Conservation (phyloP, 2,329 filamentous ascomycete genomes). For the Colletotrichum gloeosporioides region DNA sequence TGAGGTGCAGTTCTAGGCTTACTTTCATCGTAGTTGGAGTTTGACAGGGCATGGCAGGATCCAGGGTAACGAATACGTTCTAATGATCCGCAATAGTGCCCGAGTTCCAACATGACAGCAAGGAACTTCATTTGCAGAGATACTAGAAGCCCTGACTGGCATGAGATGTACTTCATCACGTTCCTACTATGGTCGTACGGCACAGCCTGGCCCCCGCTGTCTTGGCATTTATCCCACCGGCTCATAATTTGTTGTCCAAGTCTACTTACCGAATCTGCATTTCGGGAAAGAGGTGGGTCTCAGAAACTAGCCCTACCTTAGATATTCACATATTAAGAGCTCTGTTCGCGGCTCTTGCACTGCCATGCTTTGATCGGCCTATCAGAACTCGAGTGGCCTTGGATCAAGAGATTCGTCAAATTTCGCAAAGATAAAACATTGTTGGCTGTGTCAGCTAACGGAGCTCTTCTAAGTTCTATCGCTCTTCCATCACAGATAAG, state of each 20-base stretch:
- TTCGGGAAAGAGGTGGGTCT: neutral
- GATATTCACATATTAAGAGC: neutral
- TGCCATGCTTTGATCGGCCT: neutral
- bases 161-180: neutral
- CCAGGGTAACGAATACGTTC: rapidly evolving
- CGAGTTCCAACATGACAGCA: neutral
- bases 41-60: neutral
- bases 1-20: neutral
- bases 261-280: neutral
- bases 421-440: rapidly evolving
- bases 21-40: neutral
- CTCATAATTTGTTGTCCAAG: rapidly evolving
- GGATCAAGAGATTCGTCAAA: neutral
- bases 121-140: neutral
- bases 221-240: neutral
- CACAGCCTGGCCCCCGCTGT: neutral
- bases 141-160: neutral
- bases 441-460: neutral
- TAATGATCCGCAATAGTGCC: neutral
- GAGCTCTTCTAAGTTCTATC: neutral
- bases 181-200: neutral
- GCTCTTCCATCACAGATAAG: neutral
- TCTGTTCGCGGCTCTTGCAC: neutral
- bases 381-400: neutral
- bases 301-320: neutral